phyloP scores from a whole-genome alignment of 176 grass and related monocot species.

The Ampelocalamus luodianensis region DNA sequence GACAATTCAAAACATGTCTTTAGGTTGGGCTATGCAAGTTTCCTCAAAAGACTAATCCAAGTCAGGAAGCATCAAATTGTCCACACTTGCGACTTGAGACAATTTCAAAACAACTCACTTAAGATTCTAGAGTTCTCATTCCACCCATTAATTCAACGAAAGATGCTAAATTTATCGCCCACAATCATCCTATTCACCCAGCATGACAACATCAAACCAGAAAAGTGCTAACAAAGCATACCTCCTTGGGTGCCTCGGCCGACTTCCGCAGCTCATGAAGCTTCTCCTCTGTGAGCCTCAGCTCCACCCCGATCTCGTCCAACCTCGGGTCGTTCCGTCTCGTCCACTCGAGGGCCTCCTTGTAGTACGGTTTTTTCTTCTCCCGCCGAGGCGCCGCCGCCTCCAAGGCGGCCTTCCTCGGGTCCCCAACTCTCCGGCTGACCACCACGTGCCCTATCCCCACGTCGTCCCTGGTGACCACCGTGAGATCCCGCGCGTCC shows the following conservation, averaged over 20 bases:
- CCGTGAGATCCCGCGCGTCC: constrained; percentile 38
- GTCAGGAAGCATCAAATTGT: not conserved
- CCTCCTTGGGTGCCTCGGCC: constrained; percentile 38
- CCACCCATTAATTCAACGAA: not conserved
- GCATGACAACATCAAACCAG: constrained; percentile 1
- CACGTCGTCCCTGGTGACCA: constrained; percentile 39
- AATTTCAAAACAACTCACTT: not conserved
- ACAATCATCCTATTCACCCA: not conserved
- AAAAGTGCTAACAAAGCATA: constrained; percentile 12
- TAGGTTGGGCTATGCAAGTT: not conserved
- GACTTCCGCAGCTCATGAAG: constrained; percentile 21
- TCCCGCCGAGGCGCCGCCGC: not conserved
- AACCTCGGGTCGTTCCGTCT: constrained; percentile 41
- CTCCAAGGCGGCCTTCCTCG: constrained; percentile 38
- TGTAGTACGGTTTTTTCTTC: constrained; percentile 21
- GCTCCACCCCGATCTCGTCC: not conserved
- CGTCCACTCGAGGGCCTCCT: constrained; percentile 7
- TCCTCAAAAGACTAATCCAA: not conserved
- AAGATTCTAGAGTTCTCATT: not conserved
- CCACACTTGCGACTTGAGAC: not conserved
- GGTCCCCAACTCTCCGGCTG: constrained; percentile 26
- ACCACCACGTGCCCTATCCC: constrained; percentile 14
- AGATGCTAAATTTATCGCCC: not conserved
- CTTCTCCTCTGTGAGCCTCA: constrained; percentile 30
- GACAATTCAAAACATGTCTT: not conserved